Evolutionary conservation across 2,329 filamentous ascomycete species (phyloP).

Genomic region (Exophiala mesophila): DNA sequence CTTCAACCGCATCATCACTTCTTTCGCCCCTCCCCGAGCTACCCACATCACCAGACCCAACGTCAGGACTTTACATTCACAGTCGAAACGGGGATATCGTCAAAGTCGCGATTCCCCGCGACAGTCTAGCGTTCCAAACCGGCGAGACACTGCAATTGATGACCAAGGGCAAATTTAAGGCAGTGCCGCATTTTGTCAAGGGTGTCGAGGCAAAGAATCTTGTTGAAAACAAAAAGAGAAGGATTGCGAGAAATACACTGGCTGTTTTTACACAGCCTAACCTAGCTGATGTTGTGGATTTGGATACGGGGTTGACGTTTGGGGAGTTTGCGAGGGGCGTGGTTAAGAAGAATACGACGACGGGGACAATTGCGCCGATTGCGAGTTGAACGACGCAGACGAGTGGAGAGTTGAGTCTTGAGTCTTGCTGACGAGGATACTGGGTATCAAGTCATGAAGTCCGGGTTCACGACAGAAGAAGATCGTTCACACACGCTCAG

Average conservation of each 20-base stretch:
- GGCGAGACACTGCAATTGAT: slow-evolving; percentile 88
- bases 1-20: slow-evolving; percentile 30
- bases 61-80: slow-evolving; percentile 88
- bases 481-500: too few relatives aligned
- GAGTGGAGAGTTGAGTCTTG: not conserved
- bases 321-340: slow-evolving; percentile 72
- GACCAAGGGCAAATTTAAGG: slow-evolving; percentile 83
- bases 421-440: too few relatives aligned
- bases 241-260: slow-evolving; percentile 75
- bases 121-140: slow-evolving; percentile 93
- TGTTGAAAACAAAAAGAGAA: slow-evolving; percentile 2
- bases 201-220: slow-evolving; percentile 56
- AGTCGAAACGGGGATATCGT: slow-evolving; percentile 74
- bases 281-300: slow-evolving; percentile 66
- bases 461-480: too few relatives aligned
- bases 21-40: slow-evolving; percentile 51
- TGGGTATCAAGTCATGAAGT: too few relatives aligned
- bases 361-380: too few relatives aligned
- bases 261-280: slow-evolving; percentile 98
- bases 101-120: slow-evolving; percentile 87
- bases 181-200: slow-evolving; percentile 91
- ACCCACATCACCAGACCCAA: slow-evolving; percentile 69
- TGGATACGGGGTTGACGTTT: slow-evolving; percentile 68
- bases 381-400: not conserved
- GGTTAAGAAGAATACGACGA: slow-evolving; percentile 65